These are phyloP conservation scores for Polyporus tsugae DNA, from an alignment of 1,284 basidiomycete genomes.

Conservation along the genomic window DNA sequence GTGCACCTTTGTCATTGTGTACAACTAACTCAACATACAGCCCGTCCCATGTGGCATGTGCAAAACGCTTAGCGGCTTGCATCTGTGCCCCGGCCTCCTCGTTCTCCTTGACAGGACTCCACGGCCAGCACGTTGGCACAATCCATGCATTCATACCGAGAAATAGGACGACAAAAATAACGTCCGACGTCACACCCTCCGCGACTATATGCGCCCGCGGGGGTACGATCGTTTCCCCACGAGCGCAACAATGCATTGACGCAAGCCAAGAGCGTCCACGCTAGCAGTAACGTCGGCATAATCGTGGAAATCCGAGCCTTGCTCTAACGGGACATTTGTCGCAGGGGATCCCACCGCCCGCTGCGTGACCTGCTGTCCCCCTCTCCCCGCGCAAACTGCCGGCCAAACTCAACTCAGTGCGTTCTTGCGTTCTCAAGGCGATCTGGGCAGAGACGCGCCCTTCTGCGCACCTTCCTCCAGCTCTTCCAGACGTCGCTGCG, in stretches of 20 bases:
- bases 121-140: not conserved
- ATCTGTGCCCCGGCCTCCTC: not conserved
- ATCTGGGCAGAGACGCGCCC: not conserved
- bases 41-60: not conserved
- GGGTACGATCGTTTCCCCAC: not conserved
- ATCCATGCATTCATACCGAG: not conserved
- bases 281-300: not conserved
- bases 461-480: not conserved
- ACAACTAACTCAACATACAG: not conserved
- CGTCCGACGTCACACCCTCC: not conserved
- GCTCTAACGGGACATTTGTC: not conserved
- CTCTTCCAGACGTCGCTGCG: not conserved
- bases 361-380: slow-evolving; percentile 1
- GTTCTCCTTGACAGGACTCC: not conserved
- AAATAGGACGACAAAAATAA: not conserved
- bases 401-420: not conserved
- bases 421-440: slow-evolving; percentile 6
- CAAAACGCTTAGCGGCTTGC: not conserved
- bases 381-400: not conserved
- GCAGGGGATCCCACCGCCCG: not conserved
- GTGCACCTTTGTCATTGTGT: not conserved
- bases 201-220: not conserved
- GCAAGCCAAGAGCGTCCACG: not conserved
- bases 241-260: not conserved
- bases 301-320: not conserved